phyloP scores from a whole-genome alignment of 768 basidiomycete genomes.

The Cystobasidium tubakii region DNA sequence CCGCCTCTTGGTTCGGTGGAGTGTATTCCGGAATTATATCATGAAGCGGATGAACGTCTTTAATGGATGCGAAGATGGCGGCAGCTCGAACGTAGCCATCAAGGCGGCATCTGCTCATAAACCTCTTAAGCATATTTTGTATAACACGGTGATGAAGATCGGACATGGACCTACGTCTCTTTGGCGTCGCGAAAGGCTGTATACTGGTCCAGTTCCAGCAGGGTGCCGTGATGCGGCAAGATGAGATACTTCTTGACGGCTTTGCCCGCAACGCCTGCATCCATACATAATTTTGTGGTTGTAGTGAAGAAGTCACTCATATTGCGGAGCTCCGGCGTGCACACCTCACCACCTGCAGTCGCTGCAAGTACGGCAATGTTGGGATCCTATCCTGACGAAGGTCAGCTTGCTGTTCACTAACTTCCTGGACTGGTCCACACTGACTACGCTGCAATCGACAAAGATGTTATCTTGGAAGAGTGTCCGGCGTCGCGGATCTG shows the following conservation, averaged over 20 bases:
- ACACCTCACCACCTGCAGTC: background rate
- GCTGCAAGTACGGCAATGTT: slow-evolving; percentile 1
- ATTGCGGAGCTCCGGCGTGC: background rate
- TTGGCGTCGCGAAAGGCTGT: background rate
- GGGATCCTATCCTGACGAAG: background rate
- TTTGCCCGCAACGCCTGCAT: background rate
- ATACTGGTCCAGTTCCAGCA: background rate
- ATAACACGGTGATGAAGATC: no score
- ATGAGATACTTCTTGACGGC: background rate
- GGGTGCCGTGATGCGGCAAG: background rate
- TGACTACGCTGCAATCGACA: background rate
- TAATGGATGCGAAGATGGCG: background rate
- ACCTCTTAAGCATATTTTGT: no score
- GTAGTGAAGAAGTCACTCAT: background rate
- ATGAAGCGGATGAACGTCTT: background rate
- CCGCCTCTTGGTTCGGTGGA: no score
- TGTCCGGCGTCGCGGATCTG: background rate
- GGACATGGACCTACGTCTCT: background rate
- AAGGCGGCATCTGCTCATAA: no score
- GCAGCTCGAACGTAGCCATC: background rate
- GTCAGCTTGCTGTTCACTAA: background rate
- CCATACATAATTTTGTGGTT: background rate
- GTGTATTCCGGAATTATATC: background rate
- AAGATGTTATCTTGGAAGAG: background rate
- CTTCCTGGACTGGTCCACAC: background rate